Conservation (phyloP, 371 early-diverging fungal species). For the Modicella reniformis region DNA sequence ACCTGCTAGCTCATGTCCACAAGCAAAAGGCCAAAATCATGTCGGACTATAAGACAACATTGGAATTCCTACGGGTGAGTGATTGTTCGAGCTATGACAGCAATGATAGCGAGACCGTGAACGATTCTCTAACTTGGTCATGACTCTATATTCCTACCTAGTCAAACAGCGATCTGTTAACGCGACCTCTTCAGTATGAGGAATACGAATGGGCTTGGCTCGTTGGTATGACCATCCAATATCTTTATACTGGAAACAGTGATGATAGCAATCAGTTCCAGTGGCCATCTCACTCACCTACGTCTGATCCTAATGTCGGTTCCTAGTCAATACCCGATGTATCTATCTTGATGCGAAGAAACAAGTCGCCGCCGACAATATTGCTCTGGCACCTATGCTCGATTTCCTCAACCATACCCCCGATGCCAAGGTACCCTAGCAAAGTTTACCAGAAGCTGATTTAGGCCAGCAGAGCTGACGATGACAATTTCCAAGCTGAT, state of each 20-base stretch:
- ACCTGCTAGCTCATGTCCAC: slow-evolving; percentile 49
- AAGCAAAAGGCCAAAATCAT: slow-evolving; percentile 62
- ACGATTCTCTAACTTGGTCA: too few relatives aligned
- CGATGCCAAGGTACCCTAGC: slow-evolving; percentile 58
- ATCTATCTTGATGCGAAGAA: slow-evolving; percentile 63
- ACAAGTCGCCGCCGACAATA: slow-evolving; percentile 60
- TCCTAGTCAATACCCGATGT: slow-evolving; percentile 69
- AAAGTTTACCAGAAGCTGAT: background rate
- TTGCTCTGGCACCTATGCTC: slow-evolving; percentile 70
- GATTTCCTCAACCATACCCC: slow-evolving; percentile 72
- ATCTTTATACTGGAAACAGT: background rate
- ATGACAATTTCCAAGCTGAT: too few relatives aligned
- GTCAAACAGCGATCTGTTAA: slow-evolving; percentile 35
- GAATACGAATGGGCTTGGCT: slow-evolving; percentile 74
- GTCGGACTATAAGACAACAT: slow-evolving; percentile 56
- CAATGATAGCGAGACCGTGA: too few relatives aligned
- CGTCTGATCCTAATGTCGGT: background rate
- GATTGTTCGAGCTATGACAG: too few relatives aligned
- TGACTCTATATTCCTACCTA: background rate
- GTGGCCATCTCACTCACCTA: background rate
- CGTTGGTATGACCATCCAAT: slow-evolving; percentile 56
- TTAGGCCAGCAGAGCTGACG: background rate
- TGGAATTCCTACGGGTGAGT: slow-evolving; percentile 57
- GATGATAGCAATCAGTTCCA: background rate
- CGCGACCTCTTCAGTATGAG: slow-evolving; percentile 51